Conservation (phyloP, 805 yeast species). For the Teunomyces lycoperdinae region DNA sequence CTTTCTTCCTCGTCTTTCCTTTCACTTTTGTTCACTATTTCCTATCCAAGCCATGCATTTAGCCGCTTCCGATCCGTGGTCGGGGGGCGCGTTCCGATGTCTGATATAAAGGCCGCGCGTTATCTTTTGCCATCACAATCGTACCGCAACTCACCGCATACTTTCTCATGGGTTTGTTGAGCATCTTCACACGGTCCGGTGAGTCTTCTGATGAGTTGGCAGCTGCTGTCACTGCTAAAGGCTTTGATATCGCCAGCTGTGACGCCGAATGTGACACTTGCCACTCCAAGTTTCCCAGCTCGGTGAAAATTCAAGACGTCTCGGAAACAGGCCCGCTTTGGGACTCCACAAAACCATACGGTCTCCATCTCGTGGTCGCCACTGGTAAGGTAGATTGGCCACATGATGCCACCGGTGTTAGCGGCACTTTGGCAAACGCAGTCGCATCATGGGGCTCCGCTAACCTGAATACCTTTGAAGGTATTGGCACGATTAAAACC, state of each 20-base stretch:
- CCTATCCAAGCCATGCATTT: background rate
- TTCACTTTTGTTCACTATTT: background rate
- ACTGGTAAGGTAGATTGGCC: slow-evolving; percentile 87
- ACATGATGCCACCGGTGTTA: slow-evolving; percentile 58
- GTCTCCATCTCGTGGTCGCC: slow-evolving; percentile 73
- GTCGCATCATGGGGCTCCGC: slow-evolving; percentile 37
- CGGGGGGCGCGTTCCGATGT: background rate
- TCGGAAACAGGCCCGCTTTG: slow-evolving; percentile 48
- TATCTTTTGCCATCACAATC: background rate
- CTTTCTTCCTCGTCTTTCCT: background rate
- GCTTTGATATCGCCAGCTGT: slow-evolving; percentile 44
- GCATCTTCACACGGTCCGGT: background rate
- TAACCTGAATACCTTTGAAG: slow-evolving; percentile 13
- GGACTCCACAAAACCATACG: slow-evolving; percentile 68
- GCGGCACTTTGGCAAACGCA: slow-evolving; percentile 44
- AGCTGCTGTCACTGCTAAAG: slow-evolving; percentile 9
- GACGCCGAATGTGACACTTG: slow-evolving; percentile 56
- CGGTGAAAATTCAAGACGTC: slow-evolving; percentile 42
- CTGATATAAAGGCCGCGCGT: background rate
- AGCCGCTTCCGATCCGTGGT: background rate
- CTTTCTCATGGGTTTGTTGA: slow-evolving; percentile 4
- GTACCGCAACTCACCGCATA: background rate
- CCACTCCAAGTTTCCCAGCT: slow-evolving; percentile 48
- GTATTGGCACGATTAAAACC: slow-evolving; percentile 41
- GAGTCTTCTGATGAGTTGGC: background rate